Percentiles rank a stretch among this genome's conserved stretches.
phyloP scores from a whole-genome alignment of 2,329 filamentous ascomycete species.

The Rhytidhysteron rufulum region DNA sequence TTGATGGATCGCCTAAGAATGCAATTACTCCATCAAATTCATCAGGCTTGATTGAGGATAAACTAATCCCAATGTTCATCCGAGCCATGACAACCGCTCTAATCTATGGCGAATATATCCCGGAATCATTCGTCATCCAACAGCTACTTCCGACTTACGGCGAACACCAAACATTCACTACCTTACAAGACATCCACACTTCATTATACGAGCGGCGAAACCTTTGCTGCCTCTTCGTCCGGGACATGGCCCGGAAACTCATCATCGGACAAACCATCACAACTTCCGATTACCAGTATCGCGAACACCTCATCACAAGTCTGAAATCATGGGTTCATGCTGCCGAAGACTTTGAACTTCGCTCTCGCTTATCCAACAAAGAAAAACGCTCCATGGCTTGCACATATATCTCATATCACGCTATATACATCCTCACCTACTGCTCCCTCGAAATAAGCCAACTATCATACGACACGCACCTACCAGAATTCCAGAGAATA shows the following conservation, averaged over 20 bases:
- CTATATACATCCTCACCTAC: conserved; percentile 7
- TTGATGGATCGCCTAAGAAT: conserved; percentile 2
- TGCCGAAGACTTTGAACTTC: conserved; percentile 5
- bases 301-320: conserved; percentile 10
- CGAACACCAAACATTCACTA: conserved; percentile 6
- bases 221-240: conserved; percentile 9
- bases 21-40: neutral
- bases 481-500: conserved; percentile 14
- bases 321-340: conserved; percentile 13
- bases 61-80: conserved; percentile 19
- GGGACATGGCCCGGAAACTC: conserved; percentile 7
- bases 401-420: conserved; percentile 13
- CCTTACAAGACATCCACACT: conserved; percentile 13
- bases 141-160: conserved; percentile 2
- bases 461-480: conserved; percentile 12
- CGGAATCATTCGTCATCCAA: conserved; percentile 9
- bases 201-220: conserved; percentile 18
- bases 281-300: conserved; percentile 6
- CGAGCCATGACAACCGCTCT: conserved; percentile 15
- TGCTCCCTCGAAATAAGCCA: conserved; percentile 11
- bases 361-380: conserved; percentile 5
- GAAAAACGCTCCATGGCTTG: conserved; percentile 12
- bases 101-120: conserved; percentile 13
- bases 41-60: conserved; percentile 10
- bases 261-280: conserved; percentile 1